Evolutionary conservation across 306 rosid species (phyloP), one percentile per base, ranked within the genome.

Genomic region (Prunus armeniaca): DNA sequence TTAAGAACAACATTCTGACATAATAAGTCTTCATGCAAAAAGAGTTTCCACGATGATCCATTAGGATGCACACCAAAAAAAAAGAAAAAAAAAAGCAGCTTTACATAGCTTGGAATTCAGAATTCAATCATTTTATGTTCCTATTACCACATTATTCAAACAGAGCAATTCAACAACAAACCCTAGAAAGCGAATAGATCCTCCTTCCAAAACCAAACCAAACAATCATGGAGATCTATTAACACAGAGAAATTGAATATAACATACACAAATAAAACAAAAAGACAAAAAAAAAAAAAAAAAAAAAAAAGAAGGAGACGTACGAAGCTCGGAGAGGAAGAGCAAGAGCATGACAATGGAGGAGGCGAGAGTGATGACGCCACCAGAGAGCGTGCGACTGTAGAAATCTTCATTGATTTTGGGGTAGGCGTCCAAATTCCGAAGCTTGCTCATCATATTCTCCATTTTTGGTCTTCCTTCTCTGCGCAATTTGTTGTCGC

Each of bases 321-420:
- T 89, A 96, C 99, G 91, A 60, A 96, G 93, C 91, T 92, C 99
- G 83, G 99, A 96, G 78, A 96, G 50, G 90, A 96, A 92, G 79
- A 96, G 97, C 85, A 96, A 67, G 68, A 91, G 62, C 99, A 96
- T 96, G 75, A 96, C 79, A 55, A 92, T 34, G 77, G 99, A 89
- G 81, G 99, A 96, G 49, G 87, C 91, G 43, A 96, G 78, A 17
- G 99, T 96, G 76, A 96, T 92, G 63, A 96, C 85, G 73, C 99
- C 99, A 12, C 99, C 99, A 61, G 98, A 96, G 74, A 96, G 98
- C 8, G 99, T 92, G 25, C 99, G 96, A 84, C 94, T 89, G 79
- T 92, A 96, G 88, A 96, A 96, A 80, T 96, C 99, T 66, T 96
- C 98, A 64, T 96, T 96, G 80, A 96, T 91, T 88, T 96, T 96